Evolutionary conservation across 116 monocot species (phyloP), one percentile per base, ranked within the genome.

Genomic region (Posidonia oceanica): DNA sequence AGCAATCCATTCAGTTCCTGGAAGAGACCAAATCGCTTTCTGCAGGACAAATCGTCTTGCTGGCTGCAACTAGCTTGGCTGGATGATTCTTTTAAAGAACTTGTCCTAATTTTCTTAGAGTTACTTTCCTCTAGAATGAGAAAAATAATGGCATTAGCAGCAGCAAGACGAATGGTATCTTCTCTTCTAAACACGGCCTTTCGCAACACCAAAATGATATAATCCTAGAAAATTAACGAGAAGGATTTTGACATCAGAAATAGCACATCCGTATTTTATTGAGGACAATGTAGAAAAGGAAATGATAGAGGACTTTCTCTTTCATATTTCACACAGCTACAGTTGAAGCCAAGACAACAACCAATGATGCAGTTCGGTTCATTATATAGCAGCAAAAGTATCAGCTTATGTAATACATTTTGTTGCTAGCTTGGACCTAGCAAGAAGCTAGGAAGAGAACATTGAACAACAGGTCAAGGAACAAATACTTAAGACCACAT

Each of bases 51-150:
- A 36, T 82, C 89, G 78, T 69, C 71, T 79, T 92, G 89, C 66
- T 97, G 97, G 70, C 97, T 97, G 72, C 81, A 88, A 75, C 97
- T 97, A 62, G 97, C 89, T 77, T 97, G 97, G 67, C 97, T 97
- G 15, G 97, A 92, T 58, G 97, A 97, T 38, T 92, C 92, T 67
- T 85, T 76, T 52, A 87, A 59, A 68, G 81, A 65, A 74, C 79
- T 76, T 51, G 60, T 41, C 29, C 72, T 70, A 64, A 42, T 80
- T 89, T 74, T 85, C 74, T 70, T 82, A 14, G 64, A 87, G 59
- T 67, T 87, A 23, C 41, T 79, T 75, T 92, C 87, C 44, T 71
- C 54, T 52, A 85, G 61, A 73, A 97, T 89, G 51, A 97, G 77
- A 62, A 85, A 74, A 75, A 89, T 48, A 17, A 89, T 72, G 12